Percentiles rank a stretch among this genome's conserved stretches.
phyloP scores from a whole-genome alignment of 2,329 filamentous ascomycete species.

The Epichloe coenophiala region DNA sequence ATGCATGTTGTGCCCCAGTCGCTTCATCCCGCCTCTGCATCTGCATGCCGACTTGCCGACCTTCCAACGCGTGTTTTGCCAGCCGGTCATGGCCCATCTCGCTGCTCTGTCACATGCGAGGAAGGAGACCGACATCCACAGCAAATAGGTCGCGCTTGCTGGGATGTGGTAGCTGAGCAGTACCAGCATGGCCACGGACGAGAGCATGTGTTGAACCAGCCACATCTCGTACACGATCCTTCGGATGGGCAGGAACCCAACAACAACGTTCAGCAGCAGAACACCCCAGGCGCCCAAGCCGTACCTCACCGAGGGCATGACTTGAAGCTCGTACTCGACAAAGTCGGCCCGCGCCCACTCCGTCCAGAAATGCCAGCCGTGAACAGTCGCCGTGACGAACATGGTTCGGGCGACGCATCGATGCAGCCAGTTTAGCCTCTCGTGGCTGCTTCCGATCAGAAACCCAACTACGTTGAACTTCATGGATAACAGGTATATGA shows the following conservation, averaged over 20 bases:
- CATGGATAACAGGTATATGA: constrained; percentile 48
- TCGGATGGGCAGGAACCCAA: constrained; percentile 49
- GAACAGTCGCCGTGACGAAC: constrained; percentile 53
- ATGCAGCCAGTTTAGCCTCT: constrained; percentile 61
- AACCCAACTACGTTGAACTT: constrained; percentile 47
- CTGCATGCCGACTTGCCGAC: constrained; percentile 29
- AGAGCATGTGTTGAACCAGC: constrained; percentile 51
- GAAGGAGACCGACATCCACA: constrained; percentile 53
- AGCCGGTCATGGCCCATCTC: constrained; percentile 32
- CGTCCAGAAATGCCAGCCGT: constrained; percentile 55
- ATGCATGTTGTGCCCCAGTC: constrained; percentile 38
- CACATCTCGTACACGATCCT: constrained; percentile 58
- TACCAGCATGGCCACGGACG: constrained; percentile 48
- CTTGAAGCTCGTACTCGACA: constrained; percentile 41
- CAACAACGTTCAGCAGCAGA: constrained; percentile 51
- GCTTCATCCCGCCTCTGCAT: constrained; percentile 34
- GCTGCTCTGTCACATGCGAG: constrained; percentile 49
- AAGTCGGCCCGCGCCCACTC: constrained; percentile 50
- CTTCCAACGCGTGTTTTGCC: constrained; percentile 37
- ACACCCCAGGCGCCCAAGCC: constrained; percentile 54
- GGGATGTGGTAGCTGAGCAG: constrained; percentile 52
- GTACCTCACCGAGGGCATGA: constrained; percentile 53
- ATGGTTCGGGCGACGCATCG: constrained; percentile 59
- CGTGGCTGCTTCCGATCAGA: constrained; percentile 50
- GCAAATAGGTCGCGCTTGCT: constrained; percentile 40